Conservation (phyloP, 768 basidiomycete species). For the Xerocomellus amylosporus region DNA sequence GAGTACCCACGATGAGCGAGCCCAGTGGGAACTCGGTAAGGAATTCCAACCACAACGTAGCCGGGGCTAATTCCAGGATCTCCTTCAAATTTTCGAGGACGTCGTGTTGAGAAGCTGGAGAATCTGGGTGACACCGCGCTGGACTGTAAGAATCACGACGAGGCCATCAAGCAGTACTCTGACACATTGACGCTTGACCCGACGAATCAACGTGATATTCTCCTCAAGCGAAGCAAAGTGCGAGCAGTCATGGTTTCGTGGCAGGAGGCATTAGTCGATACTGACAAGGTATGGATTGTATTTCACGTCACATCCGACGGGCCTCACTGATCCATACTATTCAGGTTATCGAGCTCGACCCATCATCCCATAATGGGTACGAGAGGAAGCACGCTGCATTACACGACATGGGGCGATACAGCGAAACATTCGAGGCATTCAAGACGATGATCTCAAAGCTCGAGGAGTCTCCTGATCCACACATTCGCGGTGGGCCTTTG, state of each 20-base stretch:
- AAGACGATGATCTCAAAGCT: neutral
- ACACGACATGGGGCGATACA: neutral
- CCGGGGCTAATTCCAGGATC: neutral
- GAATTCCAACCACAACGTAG: neutral
- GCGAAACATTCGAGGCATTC: neutral
- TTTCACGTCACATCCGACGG: no score
- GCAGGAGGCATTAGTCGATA: constrained; percentile 1
- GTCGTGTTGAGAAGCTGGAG: neutral
- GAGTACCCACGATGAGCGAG: neutral
- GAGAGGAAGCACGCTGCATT: neutral
- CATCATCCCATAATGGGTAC: neutral
- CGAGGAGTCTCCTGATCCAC: neutral
- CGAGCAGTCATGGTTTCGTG: neutral
- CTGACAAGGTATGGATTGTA: constrained; percentile 1
- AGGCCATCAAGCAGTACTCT: neutral
- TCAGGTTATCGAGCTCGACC: neutral
- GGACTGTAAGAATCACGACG: neutral
- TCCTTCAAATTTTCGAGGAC: neutral
- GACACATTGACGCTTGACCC: neutral
- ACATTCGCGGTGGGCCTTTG: neutral
- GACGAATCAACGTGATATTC: neutral
- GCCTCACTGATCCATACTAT: neutral
- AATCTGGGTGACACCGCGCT: neutral
- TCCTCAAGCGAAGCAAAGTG: constrained; percentile 3
- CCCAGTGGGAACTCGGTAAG: neutral